Evolutionary conservation across 2,329 filamentous ascomycete genomes (phyloP).

Genomic region (Colletotrichum sp.): DNA sequence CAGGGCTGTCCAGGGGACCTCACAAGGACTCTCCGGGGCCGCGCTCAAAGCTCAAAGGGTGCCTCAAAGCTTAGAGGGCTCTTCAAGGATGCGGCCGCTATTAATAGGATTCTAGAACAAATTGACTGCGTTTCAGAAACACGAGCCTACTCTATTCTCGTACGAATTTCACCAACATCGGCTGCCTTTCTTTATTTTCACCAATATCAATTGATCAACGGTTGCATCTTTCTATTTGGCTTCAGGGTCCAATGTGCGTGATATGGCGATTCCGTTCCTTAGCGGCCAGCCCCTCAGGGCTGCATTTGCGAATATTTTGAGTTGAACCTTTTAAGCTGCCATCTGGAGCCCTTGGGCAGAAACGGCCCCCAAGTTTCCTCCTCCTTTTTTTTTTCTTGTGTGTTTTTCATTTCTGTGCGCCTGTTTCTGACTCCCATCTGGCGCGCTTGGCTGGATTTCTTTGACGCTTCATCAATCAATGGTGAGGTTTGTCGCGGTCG

Average conservation of each 20-base stretch:
- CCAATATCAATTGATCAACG: background rate
- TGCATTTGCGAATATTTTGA: background rate
- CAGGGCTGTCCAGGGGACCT: background rate
- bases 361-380: slow-evolving; percentile 8
- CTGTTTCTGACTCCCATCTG: background rate
- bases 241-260: background rate
- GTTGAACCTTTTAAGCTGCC: background rate
- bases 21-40: background rate
- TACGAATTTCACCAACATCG: background rate
- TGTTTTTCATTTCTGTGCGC: background rate
- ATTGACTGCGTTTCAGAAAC: slow-evolving; percentile 19
- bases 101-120: slow-evolving; percentile 21
- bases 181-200: background rate
- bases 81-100: slow-evolving; percentile 14
- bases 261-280: background rate
- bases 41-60: background rate
- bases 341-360: background rate
- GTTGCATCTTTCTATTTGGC: background rate
- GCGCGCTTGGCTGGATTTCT: background rate
- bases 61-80: background rate
- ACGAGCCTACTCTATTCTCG: slow-evolving; percentile 11
- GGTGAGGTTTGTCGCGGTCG: background rate
- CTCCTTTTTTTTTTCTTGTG: background rate
- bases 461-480: background rate
- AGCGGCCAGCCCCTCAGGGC: background rate